Evolutionary conservation across 192 early-diverging fungal species (phyloP), one percentile per base, ranked within the genome.

Genomic region (Coemansia reversa): DNA sequence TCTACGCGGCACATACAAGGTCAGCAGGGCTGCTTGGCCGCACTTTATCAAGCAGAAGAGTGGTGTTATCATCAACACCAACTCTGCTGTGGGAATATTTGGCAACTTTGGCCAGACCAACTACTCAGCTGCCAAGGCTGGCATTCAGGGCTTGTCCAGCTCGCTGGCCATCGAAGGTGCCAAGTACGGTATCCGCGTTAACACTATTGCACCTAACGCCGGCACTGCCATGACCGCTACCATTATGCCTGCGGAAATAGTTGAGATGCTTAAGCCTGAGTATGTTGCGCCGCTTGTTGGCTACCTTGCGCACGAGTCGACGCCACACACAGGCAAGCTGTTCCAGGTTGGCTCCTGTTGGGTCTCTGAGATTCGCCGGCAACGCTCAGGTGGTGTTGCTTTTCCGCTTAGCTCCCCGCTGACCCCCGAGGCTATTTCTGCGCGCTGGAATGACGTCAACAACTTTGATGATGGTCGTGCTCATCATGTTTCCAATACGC

Each of bases 301-400:
- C 7, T 98, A 88, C 68, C 86, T 98, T 42, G 88, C 84, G 39
- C 95, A 98, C 81, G 91, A 93, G 59, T 79, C 86, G 24, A 85
- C 83, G 47, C 79, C 80, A 27, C 88, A 91, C 61, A 93, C 87
- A 51, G 94, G 95, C 52, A 84, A 89, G 62, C 81, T 95, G 65
- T 99, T 98, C 82, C 95, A 99, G 84, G 92, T 97, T 45, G 94
- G 97, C 60, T 91, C 91, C 63, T 94, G 94, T 57, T 98, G 94
- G 88, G 85, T 92, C 47, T 88, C 94, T 35, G 93, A 97, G 85
- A 87, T 99, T 58, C 93, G 95, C 70, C 93, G 94, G 87, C 96
- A 99, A 84, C 89, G 98, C 35, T 88, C 91, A 19, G 95, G 93
- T 49, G 97, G 97, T 62, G 88, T 91, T 50, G 92, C 90, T 5